These are phyloP conservation scores for Thermomucor indicae-seudaticae DNA, from an alignment of 371 early-diverging fungal species.

Conservation along the genomic window DNA sequence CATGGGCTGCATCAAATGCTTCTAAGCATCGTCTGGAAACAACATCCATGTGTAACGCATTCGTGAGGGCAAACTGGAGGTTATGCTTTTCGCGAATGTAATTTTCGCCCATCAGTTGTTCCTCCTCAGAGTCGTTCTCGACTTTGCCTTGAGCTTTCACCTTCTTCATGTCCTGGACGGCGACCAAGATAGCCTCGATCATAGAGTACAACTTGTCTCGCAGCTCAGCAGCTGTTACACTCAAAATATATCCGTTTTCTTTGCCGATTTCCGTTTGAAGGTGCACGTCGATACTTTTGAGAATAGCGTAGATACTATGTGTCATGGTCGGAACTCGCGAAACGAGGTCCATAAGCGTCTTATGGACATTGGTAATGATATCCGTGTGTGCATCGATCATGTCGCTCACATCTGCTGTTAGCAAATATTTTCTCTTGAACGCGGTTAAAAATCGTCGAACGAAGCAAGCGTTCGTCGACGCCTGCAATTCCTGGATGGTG, in stretches of 20 bases:
- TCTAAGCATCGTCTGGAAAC: slow-evolving; percentile 33
- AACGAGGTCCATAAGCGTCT: slow-evolving; percentile 8
- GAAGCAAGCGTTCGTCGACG: slow-evolving; percentile 23
- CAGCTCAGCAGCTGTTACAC: slow-evolving; percentile 5
- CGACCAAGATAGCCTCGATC: slow-evolving; percentile 34
- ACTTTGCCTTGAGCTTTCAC: slow-evolving; percentile 5
- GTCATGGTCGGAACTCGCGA: slow-evolving; percentile 16
- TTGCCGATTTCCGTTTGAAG: slow-evolving; percentile 1
- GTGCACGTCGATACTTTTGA: slow-evolving; percentile 22
- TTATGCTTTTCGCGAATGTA: slow-evolving; percentile 35
- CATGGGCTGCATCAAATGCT: slow-evolving; percentile 20
- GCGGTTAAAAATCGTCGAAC: slow-evolving; percentile 36
- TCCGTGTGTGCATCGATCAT: slow-evolving; percentile 18
- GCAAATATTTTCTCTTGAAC: slow-evolving; percentile 18
- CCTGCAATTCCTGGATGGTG: slow-evolving; percentile 20
- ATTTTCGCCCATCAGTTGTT: slow-evolving; percentile 49
- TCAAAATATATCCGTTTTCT: background rate
- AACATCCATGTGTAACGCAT: slow-evolving; percentile 38
- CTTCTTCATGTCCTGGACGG: slow-evolving; percentile 44
- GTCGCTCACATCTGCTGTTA: slow-evolving; percentile 26
- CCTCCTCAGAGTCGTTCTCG: slow-evolving; percentile 25
- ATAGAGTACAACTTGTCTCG: slow-evolving; percentile 27
- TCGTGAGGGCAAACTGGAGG: slow-evolving; percentile 20
- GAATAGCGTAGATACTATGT: slow-evolving; percentile 14
- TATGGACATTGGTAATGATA: slow-evolving; percentile 9